Base-by-base conservation (phyloP, 495 filamentous ascomycete species). In the Staphylotrichum tortipilum region DNA sequence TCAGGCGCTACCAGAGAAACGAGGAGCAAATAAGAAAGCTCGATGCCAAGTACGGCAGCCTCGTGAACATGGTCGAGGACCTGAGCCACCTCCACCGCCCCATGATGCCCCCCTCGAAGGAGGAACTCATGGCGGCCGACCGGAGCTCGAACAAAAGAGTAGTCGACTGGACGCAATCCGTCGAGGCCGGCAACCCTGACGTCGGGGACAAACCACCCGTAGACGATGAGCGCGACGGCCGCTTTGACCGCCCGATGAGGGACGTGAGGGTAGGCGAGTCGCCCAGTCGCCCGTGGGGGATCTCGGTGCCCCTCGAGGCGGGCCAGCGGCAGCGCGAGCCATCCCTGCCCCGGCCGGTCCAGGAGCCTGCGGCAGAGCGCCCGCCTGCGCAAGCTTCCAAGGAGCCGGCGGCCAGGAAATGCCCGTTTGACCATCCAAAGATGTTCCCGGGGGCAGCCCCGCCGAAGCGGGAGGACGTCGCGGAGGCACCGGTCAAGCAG, bases 261-360 rank as follows among this genome's bases (percentile, higher is more conserved):
- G 89, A 94, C 51, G 77, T 95, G 12, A 74, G 89, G 7, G 79
- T 95, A 21, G 89, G 89, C 15, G 89, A 95, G 62, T 90, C 85
- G 28, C 89, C 89, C 29, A 91, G 84, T 61, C 76, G 89, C 22
- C 89, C 89, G 23, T 95, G 89, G 89, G 89, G 89, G 2, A 91
- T 95, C 30, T 75, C 76, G 15, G 83, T 95, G 1, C 89, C 61
- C 22, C 10, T 54, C 21, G 47, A 36, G 10, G 50, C 34, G 6
- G 51, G 31, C 10, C 18, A 33, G n/a, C 57, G 48, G 9, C 60
- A 63, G 33, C 70, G 67, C 7, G 57, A 62, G 8, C 73, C 73
- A 0, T 74, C 69, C 4, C 68, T 68, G 1, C 68, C 71, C 23
- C 64, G 65, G 17, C 65, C 64, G 17, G 71, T 63, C 12, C 14